phyloP scores from a whole-genome alignment of 2,329 filamentous ascomycete genomes.

The Phaeosphaeriaceae sp. region DNA sequence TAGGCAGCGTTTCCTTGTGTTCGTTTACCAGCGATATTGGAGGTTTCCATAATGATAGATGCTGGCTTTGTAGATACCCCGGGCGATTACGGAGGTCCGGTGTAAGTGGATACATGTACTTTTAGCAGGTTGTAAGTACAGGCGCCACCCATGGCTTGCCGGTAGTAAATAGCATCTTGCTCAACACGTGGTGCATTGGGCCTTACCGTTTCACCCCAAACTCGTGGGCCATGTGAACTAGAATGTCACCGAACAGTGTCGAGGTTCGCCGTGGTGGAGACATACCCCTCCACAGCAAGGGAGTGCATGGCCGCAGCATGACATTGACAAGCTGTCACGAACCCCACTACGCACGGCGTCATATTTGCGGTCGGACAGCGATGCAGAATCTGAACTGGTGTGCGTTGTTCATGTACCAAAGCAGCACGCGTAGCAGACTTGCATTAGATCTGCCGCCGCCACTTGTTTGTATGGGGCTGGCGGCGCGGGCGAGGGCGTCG shows the following conservation, averaged over 20 bases:
- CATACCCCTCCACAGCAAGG: not conserved
- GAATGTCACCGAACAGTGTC: not conserved
- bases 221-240: not conserved
- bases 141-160: not conserved
- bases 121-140: not conserved
- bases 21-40: not conserved
- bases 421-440: slow-evolving; percentile 25
- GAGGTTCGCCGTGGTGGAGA: not conserved
- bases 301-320: not conserved
- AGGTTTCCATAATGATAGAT: not conserved
- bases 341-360: slow-evolving; percentile 14
- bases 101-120: not conserved
- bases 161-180: not conserved
- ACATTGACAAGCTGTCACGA: slow-evolving; percentile 7
- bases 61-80: slow-evolving; percentile 2
- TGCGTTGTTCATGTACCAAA: slow-evolving; percentile 32
- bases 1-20: not conserved
- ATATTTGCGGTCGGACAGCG: not conserved
- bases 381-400: slow-evolving; percentile 25
- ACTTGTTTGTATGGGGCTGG: slow-evolving; percentile 11
- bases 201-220: not conserved
- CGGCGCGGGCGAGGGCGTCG: slow-evolving; percentile 19
- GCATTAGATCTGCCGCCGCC: slow-evolving; percentile 12
- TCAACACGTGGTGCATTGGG: not conserved
- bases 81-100: not conserved